Evolutionary conservation across 1,284 basidiomycete genomes (phyloP).

Genomic region (Ganoderma meredithae): DNA sequence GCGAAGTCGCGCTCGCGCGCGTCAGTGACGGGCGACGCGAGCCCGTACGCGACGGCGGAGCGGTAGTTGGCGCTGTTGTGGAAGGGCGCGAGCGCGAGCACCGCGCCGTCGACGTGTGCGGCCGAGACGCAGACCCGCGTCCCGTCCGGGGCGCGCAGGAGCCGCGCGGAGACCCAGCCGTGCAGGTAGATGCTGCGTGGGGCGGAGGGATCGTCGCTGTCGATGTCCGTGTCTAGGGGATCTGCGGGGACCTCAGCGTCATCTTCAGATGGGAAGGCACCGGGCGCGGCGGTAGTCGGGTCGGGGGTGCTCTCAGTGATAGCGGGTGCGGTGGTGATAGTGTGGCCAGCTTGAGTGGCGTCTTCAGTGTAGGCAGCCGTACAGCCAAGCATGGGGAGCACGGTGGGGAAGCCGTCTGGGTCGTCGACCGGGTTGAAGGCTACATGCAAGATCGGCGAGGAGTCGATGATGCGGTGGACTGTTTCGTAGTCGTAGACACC

Average conservation of each 20-base stretch:
- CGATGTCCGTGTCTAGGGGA: not conserved
- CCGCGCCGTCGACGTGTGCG: not conserved
- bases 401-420: not conserved
- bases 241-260: not conserved
- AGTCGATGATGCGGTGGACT: not conserved
- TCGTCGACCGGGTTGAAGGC: not conserved
- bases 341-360: not conserved
- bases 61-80: slow-evolving; percentile 1
- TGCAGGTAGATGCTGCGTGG: slow-evolving; percentile 4
- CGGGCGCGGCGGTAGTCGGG: not conserved
- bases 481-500: not conserved
- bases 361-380: not conserved
- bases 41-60: not conserved
- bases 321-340: not conserved
- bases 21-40: not conserved
- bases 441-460: not conserved
- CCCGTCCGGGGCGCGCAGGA: not conserved
- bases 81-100: slow-evolving; percentile 2
- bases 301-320: not conserved
- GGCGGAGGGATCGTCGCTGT: not conserved
- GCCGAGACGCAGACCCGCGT: not conserved
- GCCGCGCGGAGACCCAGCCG: not conserved
- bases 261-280: not conserved
- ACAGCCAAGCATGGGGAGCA: slow-evolving; percentile 3
- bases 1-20: not conserved